Percentiles rank a stretch among this genome's conserved stretches.
Evolutionary conservation across 75 land plant species (phyloP).

Genomic region (Isoetes taiwanensis): DNA sequence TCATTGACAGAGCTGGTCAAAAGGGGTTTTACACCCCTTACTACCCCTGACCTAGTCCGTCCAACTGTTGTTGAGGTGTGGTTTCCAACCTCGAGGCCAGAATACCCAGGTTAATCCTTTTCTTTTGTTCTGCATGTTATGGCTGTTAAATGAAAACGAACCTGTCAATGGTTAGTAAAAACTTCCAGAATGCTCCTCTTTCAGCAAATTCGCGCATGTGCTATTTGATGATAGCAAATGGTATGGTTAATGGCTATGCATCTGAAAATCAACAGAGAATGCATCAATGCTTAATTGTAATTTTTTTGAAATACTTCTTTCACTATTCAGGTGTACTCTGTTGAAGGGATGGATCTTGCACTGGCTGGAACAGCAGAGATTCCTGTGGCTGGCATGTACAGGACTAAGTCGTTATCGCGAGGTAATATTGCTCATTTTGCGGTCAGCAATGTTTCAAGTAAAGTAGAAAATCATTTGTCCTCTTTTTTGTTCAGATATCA

Average conservation of each 20-base stretch:
- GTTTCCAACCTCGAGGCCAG: slow-evolving; percentile 89
- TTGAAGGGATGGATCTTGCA: slow-evolving; percentile 81
- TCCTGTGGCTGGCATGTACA: slow-evolving; percentile 92
- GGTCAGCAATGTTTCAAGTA: slow-evolving; percentile 2
- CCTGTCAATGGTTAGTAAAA: no score
- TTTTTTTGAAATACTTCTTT: no score
- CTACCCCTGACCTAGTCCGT: slow-evolving; percentile 90
- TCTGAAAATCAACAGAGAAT: no score
- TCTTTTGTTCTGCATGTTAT: no score
- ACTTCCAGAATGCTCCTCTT: no score
- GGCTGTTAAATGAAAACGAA: no score
- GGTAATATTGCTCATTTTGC: slow-evolving; percentile 26
- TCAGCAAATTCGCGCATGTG: no score
- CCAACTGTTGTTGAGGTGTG: slow-evolving; percentile 85
- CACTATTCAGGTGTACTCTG: slow-evolving; percentile 64
- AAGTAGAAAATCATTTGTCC: no score
- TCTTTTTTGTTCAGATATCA: slow-evolving; percentile 50
- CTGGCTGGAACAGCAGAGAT: slow-evolving; percentile 97
- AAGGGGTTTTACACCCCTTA: slow-evolving; percentile 66
- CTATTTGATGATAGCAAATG: no score
- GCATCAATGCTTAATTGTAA: no score
- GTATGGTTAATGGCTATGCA: no score
- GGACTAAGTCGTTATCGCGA: slow-evolving; percentile 94
- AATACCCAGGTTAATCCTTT: slow-evolving; percentile 70
- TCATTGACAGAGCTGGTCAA: slow-evolving; percentile 60